A percentile compares a stretch with the other conserved stretches of the same genome.
phyloP scores from a whole-genome alignment of 352 stramenopile species.

The Thraustochytrium striatum region DNA sequence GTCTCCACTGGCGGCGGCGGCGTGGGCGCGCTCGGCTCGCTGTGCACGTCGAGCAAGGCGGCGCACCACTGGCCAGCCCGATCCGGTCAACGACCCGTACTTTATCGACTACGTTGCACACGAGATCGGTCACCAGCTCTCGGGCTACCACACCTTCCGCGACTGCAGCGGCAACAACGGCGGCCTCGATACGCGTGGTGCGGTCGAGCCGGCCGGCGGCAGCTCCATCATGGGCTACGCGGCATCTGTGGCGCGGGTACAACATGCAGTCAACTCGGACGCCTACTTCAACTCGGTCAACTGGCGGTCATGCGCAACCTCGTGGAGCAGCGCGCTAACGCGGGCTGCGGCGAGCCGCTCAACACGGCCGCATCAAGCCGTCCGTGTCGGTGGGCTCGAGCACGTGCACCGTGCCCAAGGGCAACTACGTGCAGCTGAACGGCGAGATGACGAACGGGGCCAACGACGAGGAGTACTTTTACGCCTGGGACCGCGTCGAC shows the following conservation, averaged over 20 bases:
- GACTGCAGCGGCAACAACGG: constrained; percentile 31
- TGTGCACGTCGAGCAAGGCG: neutral
- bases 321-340: neutral
- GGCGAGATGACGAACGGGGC: too few species aligned
- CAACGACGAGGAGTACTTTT: neutral
- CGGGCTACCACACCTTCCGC: constrained; percentile 21
- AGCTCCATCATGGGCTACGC: constrained; percentile 49
- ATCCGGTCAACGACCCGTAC: constrained; percentile 21
- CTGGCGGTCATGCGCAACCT: constrained; percentile 38
- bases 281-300: constrained; percentile 47
- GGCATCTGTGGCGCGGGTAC: neutral
- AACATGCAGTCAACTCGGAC: constrained; percentile 48
- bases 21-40: neutral
- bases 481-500: constrained; percentile 40
- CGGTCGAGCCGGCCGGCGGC: constrained; percentile 43
- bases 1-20: constrained; percentile 16
- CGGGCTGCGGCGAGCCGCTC: constrained; percentile 1
- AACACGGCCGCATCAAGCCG: neutral
- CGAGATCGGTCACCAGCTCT: constrained; percentile 43
- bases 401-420: neutral
- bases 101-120: constrained; percentile 28
- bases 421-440: constrained; percentile 29
- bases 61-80: constrained; percentile 18
- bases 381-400: neutral
- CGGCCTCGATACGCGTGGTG: neutral